These are phyloP conservation scores for Cryphonectria japonica DNA, from an alignment of 2,329 filamentous ascomycete species.

Conservation along the genomic window DNA sequence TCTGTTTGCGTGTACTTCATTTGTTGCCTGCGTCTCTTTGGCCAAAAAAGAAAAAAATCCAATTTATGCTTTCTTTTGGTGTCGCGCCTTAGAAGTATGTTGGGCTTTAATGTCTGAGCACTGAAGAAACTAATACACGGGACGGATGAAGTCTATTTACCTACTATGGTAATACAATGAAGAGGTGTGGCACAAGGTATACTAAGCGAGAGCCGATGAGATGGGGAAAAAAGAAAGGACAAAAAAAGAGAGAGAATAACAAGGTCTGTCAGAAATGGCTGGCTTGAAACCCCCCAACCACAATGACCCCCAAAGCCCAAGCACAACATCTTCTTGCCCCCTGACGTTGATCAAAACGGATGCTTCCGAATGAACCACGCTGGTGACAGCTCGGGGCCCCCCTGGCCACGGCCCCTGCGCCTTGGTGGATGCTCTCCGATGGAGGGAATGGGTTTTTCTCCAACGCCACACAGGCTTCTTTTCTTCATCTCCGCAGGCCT, in stretches of 20 bases:
- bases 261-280: neutral
- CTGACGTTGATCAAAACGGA: slow-evolving; percentile 1
- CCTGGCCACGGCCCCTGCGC: neutral
- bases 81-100: neutral
- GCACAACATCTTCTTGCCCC: neutral
- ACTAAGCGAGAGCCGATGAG: neutral
- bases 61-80: neutral
- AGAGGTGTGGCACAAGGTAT: neutral
- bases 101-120: no score
- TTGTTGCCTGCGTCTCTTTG: neutral
- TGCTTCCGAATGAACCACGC: neutral
- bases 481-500: neutral
- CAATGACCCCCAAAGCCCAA: neutral
- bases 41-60: no score
- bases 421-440: neutral
- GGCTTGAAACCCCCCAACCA: neutral
- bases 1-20: neutral
- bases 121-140: no score
- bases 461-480: neutral
- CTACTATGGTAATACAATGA: neutral
- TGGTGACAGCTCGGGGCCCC: slow-evolving; percentile 1
- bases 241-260: no score
- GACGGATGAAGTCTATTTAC: no score
- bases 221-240: neutral
- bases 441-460: neutral